Evolutionary conservation across 2,329 filamentous ascomycete genomes (phyloP), one percentile per base, ranked within the genome.

Genomic region (Hypomyces perniciosus): DNA sequence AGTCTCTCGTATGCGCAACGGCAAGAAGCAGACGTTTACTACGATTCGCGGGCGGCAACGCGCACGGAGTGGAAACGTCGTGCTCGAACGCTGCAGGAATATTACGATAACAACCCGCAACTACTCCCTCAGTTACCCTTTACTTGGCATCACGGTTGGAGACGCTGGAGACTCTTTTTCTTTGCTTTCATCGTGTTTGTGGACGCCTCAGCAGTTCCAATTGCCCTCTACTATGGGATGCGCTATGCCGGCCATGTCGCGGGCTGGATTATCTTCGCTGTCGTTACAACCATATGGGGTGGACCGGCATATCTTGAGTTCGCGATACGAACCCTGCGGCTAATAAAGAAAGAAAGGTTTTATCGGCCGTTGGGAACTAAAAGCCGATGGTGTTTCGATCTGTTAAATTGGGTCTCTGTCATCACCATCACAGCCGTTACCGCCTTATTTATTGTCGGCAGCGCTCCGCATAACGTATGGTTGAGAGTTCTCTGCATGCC

Each of bases 281-380:
- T 80, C 47, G 71, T 79, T 40, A 78, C 77, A 1, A 74, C 75
- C 34, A 77, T 79, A 54, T 80, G 77, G 68, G 77, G 77, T 50
- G 68, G 77, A 28, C 72, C 77, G n/a, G 78, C 76, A 5, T 77
- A 78, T 50, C 64, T 78, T 50, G 76, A 79, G 56, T 78, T 78
- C 51, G 75, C 65, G 28, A 64, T 78, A 43, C 71, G 76, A 8
- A 74, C 70, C 1, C 63, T 75, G 51, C 72, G 76, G 12, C 65
- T 79, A 46, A 72, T 78, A 46, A 70, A 72, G 55, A 71, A 72
- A 58, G 69, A 73, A 56, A 70, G 74, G 47, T 74, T 70, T 46
- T 79, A 76, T 60, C 71, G 76, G 2, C 77, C 77, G 0, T 59
- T 77, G n/a, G 74, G 74, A 31, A 72, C 71, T 42, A 57, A 66